Conservation (phyloP, 108 stramenopile genomes). For the Cyclotella choctawhatcheeana region DNA sequence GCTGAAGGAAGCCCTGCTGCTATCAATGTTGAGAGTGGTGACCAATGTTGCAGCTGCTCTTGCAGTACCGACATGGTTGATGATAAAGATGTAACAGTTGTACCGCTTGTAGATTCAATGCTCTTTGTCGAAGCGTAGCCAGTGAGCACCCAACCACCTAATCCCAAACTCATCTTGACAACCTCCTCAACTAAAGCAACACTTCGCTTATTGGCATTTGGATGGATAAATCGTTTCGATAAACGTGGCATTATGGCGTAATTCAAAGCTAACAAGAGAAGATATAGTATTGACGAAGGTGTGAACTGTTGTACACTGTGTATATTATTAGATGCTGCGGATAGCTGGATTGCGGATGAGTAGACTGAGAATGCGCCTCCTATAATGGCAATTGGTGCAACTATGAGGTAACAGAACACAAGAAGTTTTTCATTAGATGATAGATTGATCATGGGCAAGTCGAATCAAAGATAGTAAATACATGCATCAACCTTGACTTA, state of each 20-base stretch:
- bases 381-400: constrained; percentile 43
- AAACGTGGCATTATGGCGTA: constrained; percentile 86
- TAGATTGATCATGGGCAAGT: too few species aligned
- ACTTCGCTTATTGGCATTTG: constrained; percentile 46
- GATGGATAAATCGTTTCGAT: constrained; percentile 63
- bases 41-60: constrained; percentile 43
- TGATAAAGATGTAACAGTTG: too few species aligned
- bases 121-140: background rate
- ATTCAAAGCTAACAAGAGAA: constrained; percentile 79
- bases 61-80: too few species aligned
- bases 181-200: constrained; percentile 76
- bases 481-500: constrained; percentile 5
- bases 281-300: constrained; percentile 54
- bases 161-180: constrained; percentile 60
- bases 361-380: constrained; percentile 41
- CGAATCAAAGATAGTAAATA: too few species aligned
- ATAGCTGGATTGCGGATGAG: constrained; percentile 24
- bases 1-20: constrained; percentile 81
- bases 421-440: background rate
- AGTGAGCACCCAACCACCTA: constrained; percentile 38
- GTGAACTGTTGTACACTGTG: constrained; percentile 37
- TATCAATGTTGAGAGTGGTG: constrained; percentile 48
- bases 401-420: constrained; percentile 19
- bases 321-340: constrained; percentile 6
- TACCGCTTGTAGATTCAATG: background rate